Conservation (phyloP, 2,329 filamentous ascomycete species). For the Fusarium torulosum region DNA sequence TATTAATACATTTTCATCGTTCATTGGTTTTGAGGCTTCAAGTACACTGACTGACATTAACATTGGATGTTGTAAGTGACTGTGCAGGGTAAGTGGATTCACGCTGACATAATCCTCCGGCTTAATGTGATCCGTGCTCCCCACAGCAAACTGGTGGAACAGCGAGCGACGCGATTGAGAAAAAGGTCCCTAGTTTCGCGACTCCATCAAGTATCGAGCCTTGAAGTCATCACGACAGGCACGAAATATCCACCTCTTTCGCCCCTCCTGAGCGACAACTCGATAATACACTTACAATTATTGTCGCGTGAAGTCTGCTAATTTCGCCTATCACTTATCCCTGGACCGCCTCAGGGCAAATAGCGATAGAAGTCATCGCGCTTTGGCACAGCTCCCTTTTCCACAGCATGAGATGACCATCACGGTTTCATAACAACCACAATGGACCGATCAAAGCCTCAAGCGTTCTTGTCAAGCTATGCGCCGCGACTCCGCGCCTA, state of each 20-base stretch:
- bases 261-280: constrained; percentile 6
- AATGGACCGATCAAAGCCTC: constrained; percentile 72
- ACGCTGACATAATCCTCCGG: constrained; percentile 38
- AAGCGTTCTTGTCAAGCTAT: constrained; percentile 92
- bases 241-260: constrained; percentile 29
- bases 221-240: constrained; percentile 41
- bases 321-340: background rate
- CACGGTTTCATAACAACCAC: constrained; percentile 43
- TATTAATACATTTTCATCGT: background rate
- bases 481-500: constrained; percentile 90
- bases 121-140: constrained; percentile 21
- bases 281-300: background rate
- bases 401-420: constrained; percentile 51
- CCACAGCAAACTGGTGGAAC: constrained; percentile 38
- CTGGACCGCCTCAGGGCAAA: constrained; percentile 11
- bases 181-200: constrained; percentile 48
- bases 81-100: constrained; percentile 25
- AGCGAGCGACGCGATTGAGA: constrained; percentile 50
- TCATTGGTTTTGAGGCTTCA: background rate
- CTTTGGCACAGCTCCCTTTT: constrained; percentile 41
- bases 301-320: constrained; percentile 14
- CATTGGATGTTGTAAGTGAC: background rate
- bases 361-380: constrained; percentile 39
- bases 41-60: background rate
- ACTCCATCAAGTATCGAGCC: constrained; percentile 47